These are phyloP conservation scores for Aurinia saxatilis DNA, from an alignment of 345 rosid genomes.

Conservation along the genomic window DNA sequence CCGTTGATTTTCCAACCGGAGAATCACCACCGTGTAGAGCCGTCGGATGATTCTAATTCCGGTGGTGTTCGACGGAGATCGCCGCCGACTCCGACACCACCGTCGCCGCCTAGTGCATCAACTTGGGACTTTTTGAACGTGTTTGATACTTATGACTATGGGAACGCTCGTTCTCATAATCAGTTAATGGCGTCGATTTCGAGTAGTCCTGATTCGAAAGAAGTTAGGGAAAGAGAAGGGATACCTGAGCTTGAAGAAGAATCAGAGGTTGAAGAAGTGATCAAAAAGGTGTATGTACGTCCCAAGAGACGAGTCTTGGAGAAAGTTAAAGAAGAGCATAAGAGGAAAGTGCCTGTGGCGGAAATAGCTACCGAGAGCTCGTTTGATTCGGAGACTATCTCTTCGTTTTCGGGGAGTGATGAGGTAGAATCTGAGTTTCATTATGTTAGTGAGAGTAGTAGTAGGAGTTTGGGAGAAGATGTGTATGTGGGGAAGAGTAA, in stretches of 20 bases:
- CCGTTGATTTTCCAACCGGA: constrained; percentile 65
- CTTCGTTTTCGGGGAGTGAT: constrained; percentile 23
- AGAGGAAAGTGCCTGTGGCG: constrained; percentile 19
- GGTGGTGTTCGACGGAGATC: constrained; percentile 32
- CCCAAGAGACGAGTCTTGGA: constrained; percentile 25
- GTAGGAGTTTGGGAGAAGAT: constrained; percentile 58
- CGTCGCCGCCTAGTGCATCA: constrained; percentile 71
- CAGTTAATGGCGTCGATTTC: constrained; percentile 46
- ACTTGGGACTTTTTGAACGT: constrained; percentile 84
- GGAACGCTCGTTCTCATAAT: constrained; percentile 23
- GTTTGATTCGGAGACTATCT: constrained; percentile 10
- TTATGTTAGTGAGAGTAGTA: constrained; percentile 23
- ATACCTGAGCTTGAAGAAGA: constrained; percentile 94
- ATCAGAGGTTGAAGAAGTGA: constrained; percentile 59
- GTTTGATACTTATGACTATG: constrained; percentile 47
- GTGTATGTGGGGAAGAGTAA: too few relatives aligned
- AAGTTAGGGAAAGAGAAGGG: constrained; percentile 90
- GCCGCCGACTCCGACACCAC: constrained; percentile 34
- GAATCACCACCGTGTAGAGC: constrained; percentile 29
- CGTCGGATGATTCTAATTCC: constrained; percentile 27
- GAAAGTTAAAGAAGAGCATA: constrained; percentile 15
- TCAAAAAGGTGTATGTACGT: constrained; percentile 35
- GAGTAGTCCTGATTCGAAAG: constrained; percentile 85
- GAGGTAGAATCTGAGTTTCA: constrained; percentile 22
- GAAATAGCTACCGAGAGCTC: constrained; percentile 29